These are phyloP conservation scores for Phycomyces nitens DNA, from an alignment of 192 early-diverging fungal species.

Conservation along the genomic window DNA sequence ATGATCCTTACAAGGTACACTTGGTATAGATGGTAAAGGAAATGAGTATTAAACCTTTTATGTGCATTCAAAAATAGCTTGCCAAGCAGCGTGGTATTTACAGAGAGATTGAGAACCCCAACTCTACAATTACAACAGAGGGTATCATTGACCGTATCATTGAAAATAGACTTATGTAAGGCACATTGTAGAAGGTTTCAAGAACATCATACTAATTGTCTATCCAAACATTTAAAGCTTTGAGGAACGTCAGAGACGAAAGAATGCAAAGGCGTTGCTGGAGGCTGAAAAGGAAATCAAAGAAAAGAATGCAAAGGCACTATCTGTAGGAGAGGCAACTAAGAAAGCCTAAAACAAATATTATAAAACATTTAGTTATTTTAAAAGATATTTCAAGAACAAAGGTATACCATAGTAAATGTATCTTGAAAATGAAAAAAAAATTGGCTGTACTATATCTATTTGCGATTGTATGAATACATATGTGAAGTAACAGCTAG, in stretches of 20 bases:
- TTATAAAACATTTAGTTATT: too few species aligned
- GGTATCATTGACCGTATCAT: slow-evolving; percentile 88
- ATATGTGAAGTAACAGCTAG: too few species aligned
- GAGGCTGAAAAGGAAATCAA: slow-evolving; percentile 63
- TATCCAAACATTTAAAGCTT: slow-evolving; percentile 29
- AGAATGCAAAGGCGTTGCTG: slow-evolving; percentile 63
- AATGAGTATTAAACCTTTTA: neutral
- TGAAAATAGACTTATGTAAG: slow-evolving; percentile 74
- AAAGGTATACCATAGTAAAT: too few species aligned
- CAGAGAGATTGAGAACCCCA: slow-evolving; percentile 72
- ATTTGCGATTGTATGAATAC: too few species aligned
- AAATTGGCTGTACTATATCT: too few species aligned
- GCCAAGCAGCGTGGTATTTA: slow-evolving; percentile 77
- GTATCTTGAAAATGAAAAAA: too few species aligned
- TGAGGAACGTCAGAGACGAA: slow-evolving; percentile 72
- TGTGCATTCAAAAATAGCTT: slow-evolving; percentile 39
- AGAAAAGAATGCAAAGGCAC: slow-evolving; percentile 43
- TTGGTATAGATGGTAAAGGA: neutral
- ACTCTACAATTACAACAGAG: slow-evolving; percentile 74
- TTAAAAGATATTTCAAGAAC: too few species aligned
- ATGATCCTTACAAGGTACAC: slow-evolving; percentile 73
- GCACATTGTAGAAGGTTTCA: slow-evolving; percentile 6
- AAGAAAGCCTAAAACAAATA: neutral
- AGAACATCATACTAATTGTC: neutral
- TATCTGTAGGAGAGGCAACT: neutral